Conservation (phyloP, 1,139 yeast species). For the Tardiomyces depauwii region DNA sequence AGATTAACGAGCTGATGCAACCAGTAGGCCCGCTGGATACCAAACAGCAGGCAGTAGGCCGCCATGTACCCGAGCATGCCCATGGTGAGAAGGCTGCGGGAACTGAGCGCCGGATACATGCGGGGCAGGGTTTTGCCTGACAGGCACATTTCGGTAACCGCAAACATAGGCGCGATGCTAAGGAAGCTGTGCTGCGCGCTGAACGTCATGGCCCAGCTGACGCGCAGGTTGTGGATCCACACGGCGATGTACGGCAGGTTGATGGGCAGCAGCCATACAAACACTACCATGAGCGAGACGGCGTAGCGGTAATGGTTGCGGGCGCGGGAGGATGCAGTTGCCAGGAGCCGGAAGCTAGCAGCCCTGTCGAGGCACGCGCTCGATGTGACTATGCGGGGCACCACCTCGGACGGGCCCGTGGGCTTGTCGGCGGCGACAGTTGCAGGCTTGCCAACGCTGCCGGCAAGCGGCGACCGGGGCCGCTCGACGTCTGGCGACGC, state of each 20-base stretch:
- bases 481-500: background rate
- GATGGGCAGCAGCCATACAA: conserved; percentile 24
- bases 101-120: conserved; percentile 6
- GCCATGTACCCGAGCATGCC: conserved; percentile 17
- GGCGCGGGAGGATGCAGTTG: background rate
- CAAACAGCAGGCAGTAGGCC: conserved; percentile 20
- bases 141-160: conserved; percentile 19
- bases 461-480: too few relatives aligned
- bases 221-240: conserved; percentile 23
- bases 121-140: conserved; percentile 21
- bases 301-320: conserved; percentile 14
- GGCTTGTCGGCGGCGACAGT: too few relatives aligned
- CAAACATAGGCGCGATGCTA: conserved; percentile 22
- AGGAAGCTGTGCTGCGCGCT: conserved; percentile 20
- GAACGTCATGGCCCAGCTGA: conserved; percentile 21
- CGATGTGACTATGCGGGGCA: too few relatives aligned
- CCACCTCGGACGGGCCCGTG: too few relatives aligned
- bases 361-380: too few relatives aligned
- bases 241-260: conserved; percentile 24
- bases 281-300: conserved; percentile 18
- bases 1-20: conserved; percentile 23
- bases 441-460: too few relatives aligned
- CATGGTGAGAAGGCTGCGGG: conserved; percentile 12
- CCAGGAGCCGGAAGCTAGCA: too few relatives aligned
- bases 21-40: conserved; percentile 25